A percentile compares a stretch with the other conserved stretches of the same genome.
phyloP scores from a whole-genome alignment of 1,139 yeast genomes.

The Blastobotrys capitulatus region DNA sequence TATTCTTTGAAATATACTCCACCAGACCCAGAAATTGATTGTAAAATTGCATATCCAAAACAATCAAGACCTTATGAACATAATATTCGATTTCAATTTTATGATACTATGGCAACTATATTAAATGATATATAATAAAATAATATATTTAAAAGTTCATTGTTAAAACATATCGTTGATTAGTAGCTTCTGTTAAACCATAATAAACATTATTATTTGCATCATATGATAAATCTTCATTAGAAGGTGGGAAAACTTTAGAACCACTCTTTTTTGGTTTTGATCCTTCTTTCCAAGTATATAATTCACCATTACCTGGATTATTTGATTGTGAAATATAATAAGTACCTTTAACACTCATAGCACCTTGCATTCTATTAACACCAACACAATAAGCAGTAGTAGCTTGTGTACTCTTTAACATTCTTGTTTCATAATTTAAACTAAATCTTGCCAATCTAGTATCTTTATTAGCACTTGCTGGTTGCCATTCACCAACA shows the following conservation, averaged over 20 bases:
- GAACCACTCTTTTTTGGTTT: background rate
- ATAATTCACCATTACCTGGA: conserved; percentile 2
- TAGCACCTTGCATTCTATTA: conserved; percentile 12
- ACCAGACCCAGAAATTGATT: background rate
- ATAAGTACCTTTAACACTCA: conserved; percentile 4
- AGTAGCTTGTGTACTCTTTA: background rate
- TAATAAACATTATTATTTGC: conserved; percentile 4
- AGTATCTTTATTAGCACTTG: conserved; percentile 1
- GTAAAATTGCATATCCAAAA: background rate
- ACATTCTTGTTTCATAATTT: conserved; percentile 6
- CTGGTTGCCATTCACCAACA: conserved; percentile 11
- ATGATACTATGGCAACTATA: background rate
- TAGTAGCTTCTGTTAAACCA: conserved; percentile 7
- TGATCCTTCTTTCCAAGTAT: conserved; percentile 9
- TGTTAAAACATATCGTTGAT: conserved; percentile 10
- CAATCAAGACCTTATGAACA: background rate
- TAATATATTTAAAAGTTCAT: no score
- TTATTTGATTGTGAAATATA: conserved; percentile 7
- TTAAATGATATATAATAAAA: background rate
- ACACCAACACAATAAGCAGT: conserved; percentile 12
- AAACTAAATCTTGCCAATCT: conserved; percentile 6
- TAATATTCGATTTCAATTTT: background rate
- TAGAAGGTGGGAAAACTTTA: conserved; percentile 3
- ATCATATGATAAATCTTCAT: conserved; percentile 10
- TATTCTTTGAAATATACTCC: background rate